Percentiles rank a stretch among this genome's conserved stretches.
Evolutionary conservation across 306 rosid species (phyloP).

Genomic region (Coriaria nepalensis): DNA sequence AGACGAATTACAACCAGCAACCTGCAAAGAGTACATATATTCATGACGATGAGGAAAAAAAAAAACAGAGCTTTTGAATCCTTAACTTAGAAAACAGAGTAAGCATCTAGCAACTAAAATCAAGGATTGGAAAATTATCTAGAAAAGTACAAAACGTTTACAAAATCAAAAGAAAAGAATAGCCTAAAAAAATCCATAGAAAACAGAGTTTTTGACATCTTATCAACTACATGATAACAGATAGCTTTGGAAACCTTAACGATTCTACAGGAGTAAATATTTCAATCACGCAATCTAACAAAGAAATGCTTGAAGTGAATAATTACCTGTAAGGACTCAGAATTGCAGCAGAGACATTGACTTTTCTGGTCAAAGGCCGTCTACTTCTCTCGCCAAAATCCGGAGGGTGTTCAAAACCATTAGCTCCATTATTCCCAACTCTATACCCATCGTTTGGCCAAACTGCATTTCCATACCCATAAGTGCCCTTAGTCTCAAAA

Average conservation of each 20-base stretch:
- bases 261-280: no score
- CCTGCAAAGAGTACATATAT: constrained; percentile 21
- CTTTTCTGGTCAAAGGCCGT: constrained; percentile 69
- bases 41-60: background rate
- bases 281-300: no score
- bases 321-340: constrained; percentile 67
- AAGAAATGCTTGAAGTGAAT: background rate
- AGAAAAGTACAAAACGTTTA: no score
- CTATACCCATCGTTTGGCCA: constrained; percentile 81
- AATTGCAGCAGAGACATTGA: constrained; percentile 61
- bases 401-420: constrained; percentile 55
- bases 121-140: no score
- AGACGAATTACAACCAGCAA: constrained; percentile 51
- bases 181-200: no score
- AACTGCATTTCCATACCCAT: constrained; percentile 77
- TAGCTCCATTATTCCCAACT: constrained; percentile 35
- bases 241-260: no score
- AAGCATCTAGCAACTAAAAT: no score
- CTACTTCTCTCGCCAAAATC: constrained; percentile 45
- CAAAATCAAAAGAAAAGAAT: no score
- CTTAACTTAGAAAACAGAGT: no score
- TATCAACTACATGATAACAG: no score
- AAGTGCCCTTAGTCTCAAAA: constrained; percentile 76
- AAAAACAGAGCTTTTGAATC: background rate
- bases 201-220: no score